Percentiles rank a stretch among this genome's conserved stretches.
Evolutionary conservation across 176 grass and related monocot species (phyloP).

Genomic region (Phragmites australis): DNA sequence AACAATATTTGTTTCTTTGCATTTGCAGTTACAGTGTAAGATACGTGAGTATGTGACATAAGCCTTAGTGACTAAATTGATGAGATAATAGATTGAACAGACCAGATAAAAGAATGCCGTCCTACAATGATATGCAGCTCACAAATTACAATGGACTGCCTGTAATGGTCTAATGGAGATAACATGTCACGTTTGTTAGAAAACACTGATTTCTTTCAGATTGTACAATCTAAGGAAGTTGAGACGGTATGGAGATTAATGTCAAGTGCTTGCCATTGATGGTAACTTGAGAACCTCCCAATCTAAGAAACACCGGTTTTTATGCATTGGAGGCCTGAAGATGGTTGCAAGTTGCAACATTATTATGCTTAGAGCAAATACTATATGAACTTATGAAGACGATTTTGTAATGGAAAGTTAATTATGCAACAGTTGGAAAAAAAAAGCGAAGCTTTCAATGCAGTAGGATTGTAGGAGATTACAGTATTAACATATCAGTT

Average conservation of each 20-base stretch:
- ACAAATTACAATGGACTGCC: too few relatives aligned
- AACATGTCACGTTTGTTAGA: too few relatives aligned
- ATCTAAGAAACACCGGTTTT: background rate
- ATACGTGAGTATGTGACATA: too few relatives aligned
- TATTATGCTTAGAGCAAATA: background rate
- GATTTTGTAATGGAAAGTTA: background rate
- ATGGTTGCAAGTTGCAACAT: background rate
- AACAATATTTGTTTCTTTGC: background rate
- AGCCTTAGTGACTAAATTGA: too few relatives aligned
- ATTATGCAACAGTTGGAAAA: background rate
- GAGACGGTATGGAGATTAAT: background rate
- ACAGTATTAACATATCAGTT: background rate
- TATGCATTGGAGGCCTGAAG: background rate
- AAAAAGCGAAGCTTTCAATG: background rate
- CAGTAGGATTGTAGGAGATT: background rate
- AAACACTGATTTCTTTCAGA: too few relatives aligned
- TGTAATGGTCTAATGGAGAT: too few relatives aligned
- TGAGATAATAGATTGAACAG: too few relatives aligned
- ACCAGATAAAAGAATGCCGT: too few relatives aligned
- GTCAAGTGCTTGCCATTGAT: background rate
- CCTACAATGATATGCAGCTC: too few relatives aligned
- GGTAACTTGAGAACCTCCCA: background rate
- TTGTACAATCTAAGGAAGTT: too few relatives aligned
- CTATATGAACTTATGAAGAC: background rate
- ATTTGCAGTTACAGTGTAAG: background rate